A percentile compares a stretch with the other conserved stretches of the same genome.
Conservation (phyloP, 1,284 basidiomycete genomes). For the Singerocomus inundabilis region DNA sequence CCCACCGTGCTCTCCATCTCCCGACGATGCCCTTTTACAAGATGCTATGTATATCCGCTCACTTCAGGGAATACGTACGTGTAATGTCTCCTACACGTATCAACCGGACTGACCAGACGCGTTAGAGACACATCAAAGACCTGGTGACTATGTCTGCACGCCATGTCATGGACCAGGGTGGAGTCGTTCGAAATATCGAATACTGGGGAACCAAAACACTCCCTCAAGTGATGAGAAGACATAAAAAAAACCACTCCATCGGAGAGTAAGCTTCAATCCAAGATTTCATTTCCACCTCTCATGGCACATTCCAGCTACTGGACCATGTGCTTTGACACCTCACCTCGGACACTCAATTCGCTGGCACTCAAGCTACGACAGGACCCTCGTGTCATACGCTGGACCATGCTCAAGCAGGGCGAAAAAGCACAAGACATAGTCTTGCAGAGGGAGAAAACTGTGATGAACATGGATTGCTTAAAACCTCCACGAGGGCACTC, state of each 20-base stretch:
- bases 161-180: slow-evolving; percentile 75
- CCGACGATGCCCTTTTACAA: slow-evolving; percentile 75
- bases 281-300: slow-evolving; percentile 1
- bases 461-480: slow-evolving; percentile 30
- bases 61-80: slow-evolving; percentile 70
- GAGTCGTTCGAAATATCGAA: slow-evolving; percentile 76
- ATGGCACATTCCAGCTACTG: slow-evolving; percentile 65
- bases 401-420: slow-evolving; percentile 80
- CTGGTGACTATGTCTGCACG: slow-evolving; percentile 73
- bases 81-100: not conserved
- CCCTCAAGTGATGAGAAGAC: slow-evolving; percentile 75
- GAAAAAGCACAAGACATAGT: slow-evolving; percentile 71
- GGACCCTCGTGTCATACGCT: slow-evolving; percentile 81
- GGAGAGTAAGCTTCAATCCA: slow-evolving; percentile 69
- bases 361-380: slow-evolving; percentile 67
- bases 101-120: slow-evolving; percentile 1
- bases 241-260: slow-evolving; percentile 57
- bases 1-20: too few species aligned
- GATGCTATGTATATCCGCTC: slow-evolving; percentile 74
- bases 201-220: slow-evolving; percentile 74
- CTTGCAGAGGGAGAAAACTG: slow-evolving; percentile 36
- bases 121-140: slow-evolving; percentile 72
- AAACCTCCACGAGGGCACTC: slow-evolving; percentile 23
- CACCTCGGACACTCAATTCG: slow-evolving; percentile 63
- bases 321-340: slow-evolving; percentile 87